A percentile compares a stretch with the other conserved stretches of the same genome.
Evolutionary conservation across 2,329 filamentous ascomycete genomes (phyloP).

Genomic region (Mycosphaerella arachidis): DNA sequence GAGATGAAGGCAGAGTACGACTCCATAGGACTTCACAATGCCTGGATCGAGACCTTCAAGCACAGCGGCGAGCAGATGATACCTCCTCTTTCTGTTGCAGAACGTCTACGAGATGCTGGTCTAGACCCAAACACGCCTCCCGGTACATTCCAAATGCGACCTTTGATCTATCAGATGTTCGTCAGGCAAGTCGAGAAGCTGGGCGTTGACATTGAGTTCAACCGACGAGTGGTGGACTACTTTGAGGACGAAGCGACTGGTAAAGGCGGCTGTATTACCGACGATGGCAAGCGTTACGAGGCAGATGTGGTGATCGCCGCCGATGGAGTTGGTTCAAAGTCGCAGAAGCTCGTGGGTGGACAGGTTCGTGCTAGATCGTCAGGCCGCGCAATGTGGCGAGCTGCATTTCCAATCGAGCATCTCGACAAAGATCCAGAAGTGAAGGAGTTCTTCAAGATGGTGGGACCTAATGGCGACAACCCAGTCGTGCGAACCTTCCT

Average conservation of each 20-base stretch:
- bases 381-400: constrained; percentile 19
- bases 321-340: constrained; percentile 36
- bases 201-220: constrained; percentile 41
- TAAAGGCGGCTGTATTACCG: constrained; percentile 29
- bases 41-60: constrained; percentile 17
- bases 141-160: constrained; percentile 19
- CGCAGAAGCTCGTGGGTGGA: constrained; percentile 43
- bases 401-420: constrained; percentile 25
- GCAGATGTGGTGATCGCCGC: constrained; percentile 39
- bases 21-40: constrained; percentile 12
- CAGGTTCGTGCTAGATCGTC: constrained; percentile 17
- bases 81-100: constrained; percentile 16
- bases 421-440: constrained; percentile 44
- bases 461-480: constrained; percentile 34
- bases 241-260: constrained; percentile 38
- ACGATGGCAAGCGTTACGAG: constrained; percentile 40
- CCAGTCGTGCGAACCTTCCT: constrained; percentile 45
- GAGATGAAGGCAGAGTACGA: constrained; percentile 40
- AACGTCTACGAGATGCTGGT: constrained; percentile 9
- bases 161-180: constrained; percentile 41
- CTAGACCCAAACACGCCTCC: constrained; percentile 15
- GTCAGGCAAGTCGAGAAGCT: constrained; percentile 45
- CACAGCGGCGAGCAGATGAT: constrained; percentile 20
- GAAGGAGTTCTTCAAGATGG: constrained; percentile 45
- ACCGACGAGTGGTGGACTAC: constrained; percentile 41